Evolutionary conservation across 2,329 filamentous ascomycete species (phyloP).

Genomic region (Diaporthe humulicola): DNA sequence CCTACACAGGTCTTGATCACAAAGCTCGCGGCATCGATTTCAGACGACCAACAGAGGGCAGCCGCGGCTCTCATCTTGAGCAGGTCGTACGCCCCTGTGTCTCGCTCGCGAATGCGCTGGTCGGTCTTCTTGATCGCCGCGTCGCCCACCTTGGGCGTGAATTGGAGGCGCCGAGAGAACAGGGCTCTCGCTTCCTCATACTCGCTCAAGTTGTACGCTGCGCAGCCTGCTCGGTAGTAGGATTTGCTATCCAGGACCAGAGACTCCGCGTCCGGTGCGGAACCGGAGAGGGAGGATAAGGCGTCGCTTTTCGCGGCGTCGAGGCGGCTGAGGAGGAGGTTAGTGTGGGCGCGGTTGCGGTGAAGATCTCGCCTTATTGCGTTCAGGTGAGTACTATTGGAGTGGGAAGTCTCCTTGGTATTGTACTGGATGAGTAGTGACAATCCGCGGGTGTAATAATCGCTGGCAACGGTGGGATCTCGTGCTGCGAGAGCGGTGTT

Average conservation of each 20-base stretch:
- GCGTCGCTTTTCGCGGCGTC: background rate
- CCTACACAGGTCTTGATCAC: background rate
- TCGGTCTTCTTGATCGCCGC: background rate
- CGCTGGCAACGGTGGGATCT: background rate
- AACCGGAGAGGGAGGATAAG: background rate
- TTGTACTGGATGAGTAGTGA: background rate
- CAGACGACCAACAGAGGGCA: background rate
- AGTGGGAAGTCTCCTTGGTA: background rate
- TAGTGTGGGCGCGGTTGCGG: slow-evolving; percentile 5
- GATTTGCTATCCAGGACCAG: background rate
- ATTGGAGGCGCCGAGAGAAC: background rate
- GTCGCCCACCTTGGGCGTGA: background rate
- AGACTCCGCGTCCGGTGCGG: background rate
- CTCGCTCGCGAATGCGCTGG: slow-evolving; percentile 11
- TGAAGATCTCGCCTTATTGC: background rate
- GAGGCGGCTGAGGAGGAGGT: background rate
- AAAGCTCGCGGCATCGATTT: background rate
- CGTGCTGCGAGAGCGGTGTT: background rate
- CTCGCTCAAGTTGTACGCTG: background rate
- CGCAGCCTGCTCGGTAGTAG: slow-evolving; percentile 4
- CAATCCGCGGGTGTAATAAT: background rate
- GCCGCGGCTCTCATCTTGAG: background rate
- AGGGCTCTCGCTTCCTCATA: background rate
- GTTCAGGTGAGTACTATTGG: background rate
- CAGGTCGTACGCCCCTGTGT: background rate